Evolutionary conservation across 805 yeast species (phyloP).

Genomic region (Yamadazyma kitorensis): DNA sequence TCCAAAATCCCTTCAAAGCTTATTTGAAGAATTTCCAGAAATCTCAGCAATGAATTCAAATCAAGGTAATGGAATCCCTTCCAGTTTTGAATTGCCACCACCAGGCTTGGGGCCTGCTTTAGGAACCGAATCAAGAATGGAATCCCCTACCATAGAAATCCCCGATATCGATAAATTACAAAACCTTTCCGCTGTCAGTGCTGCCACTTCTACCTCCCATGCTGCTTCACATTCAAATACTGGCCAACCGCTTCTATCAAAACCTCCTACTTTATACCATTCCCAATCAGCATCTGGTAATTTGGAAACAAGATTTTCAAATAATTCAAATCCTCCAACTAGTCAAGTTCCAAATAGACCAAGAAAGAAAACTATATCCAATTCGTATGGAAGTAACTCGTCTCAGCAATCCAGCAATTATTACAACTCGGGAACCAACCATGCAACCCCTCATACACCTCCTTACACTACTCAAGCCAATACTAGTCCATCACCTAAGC

Average conservation of each 20-base stretch:
- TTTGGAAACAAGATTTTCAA: constrained; percentile 27
- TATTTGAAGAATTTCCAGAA: constrained; percentile 55
- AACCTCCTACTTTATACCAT: constrained; percentile 44
- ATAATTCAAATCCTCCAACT: constrained; percentile 19
- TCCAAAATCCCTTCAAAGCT: constrained; percentile 67
- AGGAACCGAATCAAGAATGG: constrained; percentile 30
- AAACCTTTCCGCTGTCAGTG: constrained; percentile 14
- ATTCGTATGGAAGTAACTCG: constrained; percentile 28
- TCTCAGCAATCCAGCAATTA: constrained; percentile 5
- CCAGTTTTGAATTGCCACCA: constrained; percentile 13
- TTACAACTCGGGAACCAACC: constrained; percentile 12
- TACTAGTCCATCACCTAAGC: constrained; percentile 38
- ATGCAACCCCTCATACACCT: constrained; percentile 30
- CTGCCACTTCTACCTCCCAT: not conserved
- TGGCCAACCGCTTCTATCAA: constrained; percentile 26
- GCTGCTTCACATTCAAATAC: not conserved
- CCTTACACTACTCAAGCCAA: constrained; percentile 31
- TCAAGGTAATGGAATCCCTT: constrained; percentile 4
- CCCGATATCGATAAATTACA: constrained; percentile 57
- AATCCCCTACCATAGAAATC: constrained; percentile 65
- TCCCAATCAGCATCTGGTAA: constrained; percentile 43
- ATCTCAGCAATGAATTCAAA: constrained; percentile 4
- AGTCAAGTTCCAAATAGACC: constrained; percentile 22
- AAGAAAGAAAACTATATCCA: constrained; percentile 38
- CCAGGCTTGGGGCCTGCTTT: constrained; percentile 9